phyloP scores from a whole-genome alignment of 2,329 filamentous ascomycete genomes.

The Harringtonia lauricola region DNA sequence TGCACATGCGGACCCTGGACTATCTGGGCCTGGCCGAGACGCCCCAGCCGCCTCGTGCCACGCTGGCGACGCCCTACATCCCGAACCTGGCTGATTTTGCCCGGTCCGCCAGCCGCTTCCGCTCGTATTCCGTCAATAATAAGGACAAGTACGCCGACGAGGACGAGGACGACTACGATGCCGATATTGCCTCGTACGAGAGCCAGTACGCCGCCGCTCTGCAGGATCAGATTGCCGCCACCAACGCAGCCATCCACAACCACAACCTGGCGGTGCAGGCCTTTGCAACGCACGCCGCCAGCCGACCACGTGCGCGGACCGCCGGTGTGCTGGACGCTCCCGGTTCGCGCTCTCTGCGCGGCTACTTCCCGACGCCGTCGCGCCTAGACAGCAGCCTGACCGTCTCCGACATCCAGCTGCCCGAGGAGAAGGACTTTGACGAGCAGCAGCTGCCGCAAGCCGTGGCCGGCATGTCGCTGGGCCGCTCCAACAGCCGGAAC shows the following conservation, averaged over 20 bases:
- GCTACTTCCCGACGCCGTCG: slow-evolving; percentile 62
- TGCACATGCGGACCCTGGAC: slow-evolving; percentile 81
- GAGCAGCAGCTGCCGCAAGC: slow-evolving; percentile 62
- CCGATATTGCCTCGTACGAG: slow-evolving; percentile 38
- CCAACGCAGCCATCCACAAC: slow-evolving; percentile 65
- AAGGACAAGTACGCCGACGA: slow-evolving; percentile 95
- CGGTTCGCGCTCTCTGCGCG: slow-evolving; percentile 51
- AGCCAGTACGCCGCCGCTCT: slow-evolving; percentile 49
- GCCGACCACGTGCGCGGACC: slow-evolving; percentile 77
- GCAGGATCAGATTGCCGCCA: slow-evolving; percentile 52
- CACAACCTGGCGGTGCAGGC: slow-evolving; percentile 92
- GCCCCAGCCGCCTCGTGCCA: slow-evolving; percentile 67
- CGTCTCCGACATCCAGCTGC: slow-evolving; percentile 61
- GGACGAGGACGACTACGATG: slow-evolving; percentile 64
- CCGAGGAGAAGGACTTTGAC: slow-evolving; percentile 69
- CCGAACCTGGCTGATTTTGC: slow-evolving; percentile 66
- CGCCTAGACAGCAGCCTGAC: slow-evolving; percentile 67
- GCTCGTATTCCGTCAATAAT: slow-evolving; percentile 96
- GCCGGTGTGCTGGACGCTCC: slow-evolving; percentile 83
- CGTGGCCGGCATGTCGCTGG: slow-evolving; percentile 69
- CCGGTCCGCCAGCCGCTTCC: slow-evolving; percentile 74
- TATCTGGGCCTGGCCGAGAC: slow-evolving; percentile 93
- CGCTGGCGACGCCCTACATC: slow-evolving; percentile 63
- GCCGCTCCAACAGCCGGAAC: slow-evolving; percentile 47
- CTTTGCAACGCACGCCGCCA: slow-evolving; percentile 74